Conservation (phyloP, 495 filamentous ascomycete genomes). For the Sphaerosporella brunnea region DNA sequence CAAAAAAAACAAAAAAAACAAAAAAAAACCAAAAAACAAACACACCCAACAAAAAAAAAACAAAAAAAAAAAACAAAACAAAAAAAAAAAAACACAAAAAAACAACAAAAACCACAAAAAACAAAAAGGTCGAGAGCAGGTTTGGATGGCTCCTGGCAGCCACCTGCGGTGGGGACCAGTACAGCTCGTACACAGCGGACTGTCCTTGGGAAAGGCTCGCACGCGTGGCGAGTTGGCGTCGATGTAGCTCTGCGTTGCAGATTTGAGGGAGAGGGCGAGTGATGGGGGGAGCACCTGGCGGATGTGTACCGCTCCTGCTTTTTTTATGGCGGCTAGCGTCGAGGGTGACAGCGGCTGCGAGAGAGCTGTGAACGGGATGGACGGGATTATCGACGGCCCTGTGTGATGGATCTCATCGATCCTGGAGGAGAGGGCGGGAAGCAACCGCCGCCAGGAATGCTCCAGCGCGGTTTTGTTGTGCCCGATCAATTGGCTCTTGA, state of each 20-base stretch:
- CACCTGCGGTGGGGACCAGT: conserved; percentile 67
- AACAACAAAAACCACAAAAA: too few relatives aligned
- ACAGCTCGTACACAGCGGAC: conserved; percentile 73
- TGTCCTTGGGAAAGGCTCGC: conserved; percentile 33
- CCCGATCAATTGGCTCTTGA: conserved; percentile 47
- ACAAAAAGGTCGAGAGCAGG: too few relatives aligned
- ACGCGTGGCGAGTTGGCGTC: conserved; percentile 35
- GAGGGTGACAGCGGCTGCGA: conserved; percentile 28
- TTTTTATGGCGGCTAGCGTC: conserved; percentile 39
- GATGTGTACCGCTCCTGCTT: conserved; percentile 46
- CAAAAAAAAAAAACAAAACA: too few relatives aligned
- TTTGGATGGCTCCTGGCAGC: conserved; percentile 56
- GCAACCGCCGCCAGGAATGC: conserved; percentile 52
- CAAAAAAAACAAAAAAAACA: too few relatives aligned
- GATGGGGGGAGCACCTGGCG: conserved; percentile 42
- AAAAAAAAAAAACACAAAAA: too few relatives aligned
- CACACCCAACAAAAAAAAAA: too few relatives aligned
- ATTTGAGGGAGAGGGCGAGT: conserved; percentile 41
- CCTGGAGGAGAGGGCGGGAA: conserved; percentile 37
- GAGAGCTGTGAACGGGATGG: conserved; percentile 39
- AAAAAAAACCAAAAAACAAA: too few relatives aligned
- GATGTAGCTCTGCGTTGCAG: conserved; percentile 42
- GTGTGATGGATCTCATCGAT: conserved; percentile 33
- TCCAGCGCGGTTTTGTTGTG: conserved; percentile 45
- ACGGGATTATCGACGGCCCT: conserved; percentile 35